Evolutionary conservation across 225 moss, liverwort and hornwort species (phyloP).

Genomic region (Pseudoscleropodium purum): DNA sequence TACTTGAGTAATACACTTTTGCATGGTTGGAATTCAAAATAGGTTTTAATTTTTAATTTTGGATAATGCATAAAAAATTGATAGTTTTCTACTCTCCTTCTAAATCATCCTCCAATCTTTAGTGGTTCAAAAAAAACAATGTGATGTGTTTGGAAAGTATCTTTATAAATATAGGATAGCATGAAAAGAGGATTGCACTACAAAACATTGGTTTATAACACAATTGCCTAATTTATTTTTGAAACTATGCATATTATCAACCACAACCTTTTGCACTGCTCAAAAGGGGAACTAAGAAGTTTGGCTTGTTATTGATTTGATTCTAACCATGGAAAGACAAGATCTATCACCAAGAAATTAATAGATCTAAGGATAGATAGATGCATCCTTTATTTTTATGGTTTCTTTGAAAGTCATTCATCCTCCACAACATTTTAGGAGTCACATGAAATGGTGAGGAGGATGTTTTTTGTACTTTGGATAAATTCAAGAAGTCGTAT

Average conservation of each 20-base stretch:
- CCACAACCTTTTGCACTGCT: background rate
- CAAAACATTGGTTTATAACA: background rate
- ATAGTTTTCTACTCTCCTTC: too few relatives aligned
- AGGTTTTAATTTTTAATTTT: background rate
- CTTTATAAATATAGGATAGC: fast-evolving
- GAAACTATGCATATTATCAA: background rate
- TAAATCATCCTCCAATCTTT: too few relatives aligned
- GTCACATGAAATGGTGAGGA: fast-evolving
- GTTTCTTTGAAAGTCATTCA: background rate
- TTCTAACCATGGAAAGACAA: background rate
- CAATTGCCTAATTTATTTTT: background rate
- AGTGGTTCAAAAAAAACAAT: background rate
- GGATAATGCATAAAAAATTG: background rate
- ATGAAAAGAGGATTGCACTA: background rate
- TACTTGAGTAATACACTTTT: background rate
- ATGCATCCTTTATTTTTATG: background rate
- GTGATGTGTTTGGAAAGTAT: background rate
- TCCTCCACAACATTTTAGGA: fast-evolving
- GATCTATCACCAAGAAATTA: background rate
- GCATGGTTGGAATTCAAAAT: background rate
- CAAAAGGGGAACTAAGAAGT: background rate
- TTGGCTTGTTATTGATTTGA: background rate
- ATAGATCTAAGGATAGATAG: background rate
- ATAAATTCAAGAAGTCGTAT: background rate
- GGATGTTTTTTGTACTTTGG: background rate